Base-by-base conservation (phyloP, 2,329 filamentous ascomycete genomes). In the Hymenoscyphus fraxineus region DNA sequence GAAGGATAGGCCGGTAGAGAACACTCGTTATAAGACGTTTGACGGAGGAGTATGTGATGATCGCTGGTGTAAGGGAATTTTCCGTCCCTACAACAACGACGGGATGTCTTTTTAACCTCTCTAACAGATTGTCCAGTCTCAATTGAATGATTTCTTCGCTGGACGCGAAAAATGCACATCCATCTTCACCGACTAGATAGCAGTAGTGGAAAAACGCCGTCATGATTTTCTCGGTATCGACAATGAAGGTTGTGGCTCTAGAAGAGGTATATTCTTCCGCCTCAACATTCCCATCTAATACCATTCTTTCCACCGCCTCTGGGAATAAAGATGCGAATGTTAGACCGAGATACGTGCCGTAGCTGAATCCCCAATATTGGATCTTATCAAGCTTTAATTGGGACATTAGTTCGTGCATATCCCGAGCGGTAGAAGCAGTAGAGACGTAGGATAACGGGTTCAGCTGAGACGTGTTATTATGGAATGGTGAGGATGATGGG, bases 341-440 rank as follows among this genome's bases (percentile, higher is more conserved):
- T n/a, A 76, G 77, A 1, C 79, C 79, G 3, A 81, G 72, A 6
- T 78, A 73, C 0, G 78, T 80, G 5, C 80, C 80, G 64, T 85
- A 85, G 6, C 80, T 82, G 61, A 83, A 78, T 0, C 82, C 81
- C 74, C 80, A 79, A 67, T 82, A 70, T 12, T 63, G 59, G 6
- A 67, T 10, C 2, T 41, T 55, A 15, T 56, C 16, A 1, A 60
- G 22, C 0, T 57, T 27, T 10, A 31, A 31, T 32, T 60, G 39
- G 2, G 41, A 54, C 58, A 59, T 57, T 39, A 67, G 60, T 7
- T 59, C 62, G 40, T 67, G 60, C 62, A 69, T 64, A 32, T 68
- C 65, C 31, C 61, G 59, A 6, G 63, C 58, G 19, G 63, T 65
- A 7, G 63, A 65, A 44, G 70, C 67, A 32, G 75, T 72, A 57